These are phyloP conservation scores for Wickerhamomyces subpelliculosus DNA, from an alignment of 805 yeast species.

Conservation along the genomic window DNA sequence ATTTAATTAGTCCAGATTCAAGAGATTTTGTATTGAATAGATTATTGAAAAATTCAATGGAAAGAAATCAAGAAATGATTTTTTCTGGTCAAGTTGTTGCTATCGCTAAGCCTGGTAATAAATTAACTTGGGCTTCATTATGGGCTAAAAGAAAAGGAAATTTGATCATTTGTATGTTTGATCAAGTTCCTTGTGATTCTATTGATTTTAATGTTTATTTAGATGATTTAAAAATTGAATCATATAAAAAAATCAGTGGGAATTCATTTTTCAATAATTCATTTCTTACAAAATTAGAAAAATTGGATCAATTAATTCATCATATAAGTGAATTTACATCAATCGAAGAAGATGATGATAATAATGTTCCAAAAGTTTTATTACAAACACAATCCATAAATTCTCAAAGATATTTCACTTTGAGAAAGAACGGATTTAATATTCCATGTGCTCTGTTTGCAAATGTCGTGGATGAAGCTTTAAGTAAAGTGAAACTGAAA, in stretches of 20 bases:
- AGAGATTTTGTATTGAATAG: constrained; percentile 60
- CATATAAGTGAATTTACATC: constrained; percentile 15
- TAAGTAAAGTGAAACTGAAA: constrained; percentile 45
- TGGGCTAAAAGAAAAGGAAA: constrained; percentile 82
- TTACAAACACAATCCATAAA: constrained; percentile 41
- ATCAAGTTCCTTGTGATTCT: constrained; percentile 73
- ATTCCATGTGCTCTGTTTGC: constrained; percentile 74
- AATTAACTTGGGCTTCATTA: constrained; percentile 75
- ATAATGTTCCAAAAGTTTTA: constrained; percentile 16
- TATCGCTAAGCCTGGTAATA: constrained; percentile 58
- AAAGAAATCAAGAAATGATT: constrained; percentile 35
- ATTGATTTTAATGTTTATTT: constrained; percentile 43
- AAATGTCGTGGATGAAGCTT: constrained; percentile 44
- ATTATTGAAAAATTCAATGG: constrained; percentile 30
- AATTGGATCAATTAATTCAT: constrained; percentile 21
- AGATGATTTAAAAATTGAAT: constrained; percentile 8
- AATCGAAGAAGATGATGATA: constrained; percentile 6
- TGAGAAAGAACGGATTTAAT: constrained; percentile 37
- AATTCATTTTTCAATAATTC: constrained; percentile 10
- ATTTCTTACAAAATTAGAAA: constrained; percentile 3
- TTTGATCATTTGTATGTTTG: constrained; percentile 75
- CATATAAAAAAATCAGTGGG: constrained; percentile 19
- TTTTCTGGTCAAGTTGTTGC: constrained; percentile 85
- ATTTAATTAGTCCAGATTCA: constrained; percentile 71
- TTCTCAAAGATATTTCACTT: constrained; percentile 55